Evolutionary conservation across 768 basidiomycete genomes (phyloP), one percentile per base, ranked within the genome.

Genomic region (Nidularia pulvinata): DNA sequence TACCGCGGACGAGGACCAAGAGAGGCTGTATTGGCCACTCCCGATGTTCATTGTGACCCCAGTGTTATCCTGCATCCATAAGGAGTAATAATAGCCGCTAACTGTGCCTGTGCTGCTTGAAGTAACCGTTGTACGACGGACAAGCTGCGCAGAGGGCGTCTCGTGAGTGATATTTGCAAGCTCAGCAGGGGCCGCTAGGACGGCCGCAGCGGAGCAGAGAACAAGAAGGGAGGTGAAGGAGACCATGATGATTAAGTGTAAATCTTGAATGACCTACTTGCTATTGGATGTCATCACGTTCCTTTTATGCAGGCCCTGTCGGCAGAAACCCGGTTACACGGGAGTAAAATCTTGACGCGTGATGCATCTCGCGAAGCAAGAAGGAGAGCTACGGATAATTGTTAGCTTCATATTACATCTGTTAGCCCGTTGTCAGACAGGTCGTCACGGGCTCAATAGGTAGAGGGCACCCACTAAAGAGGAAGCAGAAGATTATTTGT

Each of bases 181-280:
- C 13, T 46, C 45, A 25, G 45, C 22, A 22, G 45, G 45, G 25
- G 45, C 45, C 7, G 45, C 45, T 13, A 46, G 45, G 45, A 46
- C 45, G 19, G 45, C 45, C 13, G 22, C 25, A 46, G 45, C 45
- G 45, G 45, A 46, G 45, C 45, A 46, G 19, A 46, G 45, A 46
- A 25, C 45, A 46, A 46, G 45, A 46, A 46, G 45, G 25, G 45
- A 46, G 45, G 45, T 46, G 45, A 46, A 46, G 45, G 45, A 46
- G 25, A 46, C 45, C 45, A 46, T 46, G 19, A 7, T 46, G 25
- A 46, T 46, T 22, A 25, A 46, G 45, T 46, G 45, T 46, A 46
- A 46, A 19, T n/a, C 45, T 22, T 46, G 45, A 46, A 46, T 46
- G 45, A 25, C 13, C 45, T 46, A 46, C 9, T 46, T 7, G 45